phyloP scores from a whole-genome alignment of 768 basidiomycete genomes.

The Auricularia auricula-judae region DNA sequence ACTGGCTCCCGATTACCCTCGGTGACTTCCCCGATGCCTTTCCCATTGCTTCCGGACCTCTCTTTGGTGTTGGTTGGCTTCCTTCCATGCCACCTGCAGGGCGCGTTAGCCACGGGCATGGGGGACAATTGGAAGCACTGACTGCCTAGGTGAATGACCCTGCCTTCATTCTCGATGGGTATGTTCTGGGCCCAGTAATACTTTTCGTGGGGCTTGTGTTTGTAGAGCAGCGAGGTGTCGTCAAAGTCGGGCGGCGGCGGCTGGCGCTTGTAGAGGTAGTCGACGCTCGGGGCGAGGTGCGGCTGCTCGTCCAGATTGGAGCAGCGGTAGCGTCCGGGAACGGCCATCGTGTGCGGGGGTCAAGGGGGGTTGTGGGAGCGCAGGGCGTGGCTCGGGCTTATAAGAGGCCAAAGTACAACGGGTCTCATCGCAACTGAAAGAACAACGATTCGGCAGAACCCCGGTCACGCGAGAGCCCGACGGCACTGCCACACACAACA shows the following conservation, averaged over 20 bases:
- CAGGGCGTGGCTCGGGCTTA: too few relatives aligned
- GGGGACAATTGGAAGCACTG: background rate
- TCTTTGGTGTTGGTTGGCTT: too few relatives aligned
- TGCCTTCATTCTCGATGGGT: background rate
- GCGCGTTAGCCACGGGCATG: background rate
- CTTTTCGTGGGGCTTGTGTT: background rate
- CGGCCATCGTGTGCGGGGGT: too few relatives aligned
- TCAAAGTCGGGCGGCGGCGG: background rate
- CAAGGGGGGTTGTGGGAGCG: too few relatives aligned
- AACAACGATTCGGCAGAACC: background rate
- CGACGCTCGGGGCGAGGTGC: background rate
- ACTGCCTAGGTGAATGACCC: background rate
- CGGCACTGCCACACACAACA: background rate
- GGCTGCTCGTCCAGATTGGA: background rate
- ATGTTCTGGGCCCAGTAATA: background rate
- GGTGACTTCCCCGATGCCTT: too few relatives aligned
- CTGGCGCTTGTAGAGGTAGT: background rate
- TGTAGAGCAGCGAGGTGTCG: background rate
- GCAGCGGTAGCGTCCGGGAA: background rate
- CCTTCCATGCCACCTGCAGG: background rate
- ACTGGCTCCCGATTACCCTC: too few relatives aligned
- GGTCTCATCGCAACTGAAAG: too few relatives aligned
- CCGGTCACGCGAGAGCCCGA: background rate
- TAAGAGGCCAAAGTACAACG: too few relatives aligned
- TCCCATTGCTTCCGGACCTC: too few relatives aligned